These are phyloP conservation scores for Xerocomellus intermedius DNA, from an alignment of 768 basidiomycete species.

Conservation along the genomic window DNA sequence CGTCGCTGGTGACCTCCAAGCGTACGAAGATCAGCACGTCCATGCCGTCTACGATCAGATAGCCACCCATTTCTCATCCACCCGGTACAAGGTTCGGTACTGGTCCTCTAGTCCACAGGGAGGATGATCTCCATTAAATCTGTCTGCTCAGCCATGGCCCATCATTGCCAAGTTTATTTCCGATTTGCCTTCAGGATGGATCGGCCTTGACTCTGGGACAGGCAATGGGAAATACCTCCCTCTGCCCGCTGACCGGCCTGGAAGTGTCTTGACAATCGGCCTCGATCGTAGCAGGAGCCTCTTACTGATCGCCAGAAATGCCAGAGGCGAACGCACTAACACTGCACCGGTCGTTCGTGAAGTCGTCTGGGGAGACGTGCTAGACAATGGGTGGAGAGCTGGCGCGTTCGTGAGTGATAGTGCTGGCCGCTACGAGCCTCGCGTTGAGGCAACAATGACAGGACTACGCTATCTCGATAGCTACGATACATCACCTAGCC, in stretches of 20 bases:
- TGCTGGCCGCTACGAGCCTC: neutral
- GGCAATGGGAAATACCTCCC: conserved; percentile 98
- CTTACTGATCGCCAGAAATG: conserved; percentile 68
- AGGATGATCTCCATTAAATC: neutral
- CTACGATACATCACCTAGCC: conserved; percentile 94
- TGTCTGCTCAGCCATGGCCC: conserved; percentile 74
- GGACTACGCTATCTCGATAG: conserved; percentile 97
- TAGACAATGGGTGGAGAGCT: conserved; percentile 71
- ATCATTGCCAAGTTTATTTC: conserved; percentile 75
- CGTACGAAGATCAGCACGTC: conserved; percentile 73
- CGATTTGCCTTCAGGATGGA: conserved; percentile 67
- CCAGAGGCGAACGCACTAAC: conserved; percentile 40
- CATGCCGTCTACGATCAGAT: conserved; percentile 85
- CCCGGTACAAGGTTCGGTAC: conserved; percentile 73
- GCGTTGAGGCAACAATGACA: conserved; percentile 31
- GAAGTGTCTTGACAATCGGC: conserved; percentile 71
- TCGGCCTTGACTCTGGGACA: conserved; percentile 93
- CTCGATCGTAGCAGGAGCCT: conserved; percentile 81
- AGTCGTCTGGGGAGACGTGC: conserved; percentile 77
- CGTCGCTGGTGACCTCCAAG: conserved; percentile 49
- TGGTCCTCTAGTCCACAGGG: neutral
- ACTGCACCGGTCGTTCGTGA: conserved; percentile 45
- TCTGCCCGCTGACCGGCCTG: conserved; percentile 59
- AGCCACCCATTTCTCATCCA: conserved; percentile 83
- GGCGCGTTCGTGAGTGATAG: conserved; percentile 69